Base-by-base conservation (phyloP, 305 asterid genomes). In the Solanum chacoense region DNA sequence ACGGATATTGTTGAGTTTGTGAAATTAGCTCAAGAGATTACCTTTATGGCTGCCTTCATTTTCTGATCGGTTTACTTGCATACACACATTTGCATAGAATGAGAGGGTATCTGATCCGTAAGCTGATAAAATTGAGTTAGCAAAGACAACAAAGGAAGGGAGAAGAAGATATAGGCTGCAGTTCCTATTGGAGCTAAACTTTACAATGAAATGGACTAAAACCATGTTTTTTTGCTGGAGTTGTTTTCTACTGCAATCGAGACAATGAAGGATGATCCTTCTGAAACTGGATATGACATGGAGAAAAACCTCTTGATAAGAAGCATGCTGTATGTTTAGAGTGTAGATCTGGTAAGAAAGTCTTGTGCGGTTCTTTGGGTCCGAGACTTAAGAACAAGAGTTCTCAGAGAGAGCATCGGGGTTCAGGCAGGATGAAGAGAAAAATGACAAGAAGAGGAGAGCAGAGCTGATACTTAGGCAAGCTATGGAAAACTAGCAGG, bases 21-120 rank as follows among this genome's bases (percentile, higher is more conserved):
- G 28, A 63, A 63, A 63, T 9, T 63, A 63, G 72, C 13, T 59
- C 69, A 20, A 59, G 69, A 59, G 69, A 59, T 59, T 65, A 40
- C 98, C 96, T 10, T 88, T 91, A 34, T 94, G 99, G 98, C 90
- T 96, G 92, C 98, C 98, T 69, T 96, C 99, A 29, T 94, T 97
- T 97, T 42, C 96, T 22, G 99, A 96, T 91, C 93, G 94, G 32
- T 98, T 94, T 92, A 94, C 98, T 2, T 94, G 94, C 90, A 69
- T 92, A 79, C 84, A 92, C 34, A 91, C 98, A 24, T 93, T 96
- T 14, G 94, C 95, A 38, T 97, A 98, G 98, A 97, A 97, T 24
- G 97, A 95, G 90, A 93, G 98, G 90, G 90, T 75, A 34, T 92
- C 95, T 11, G 96, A 94, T 89, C 95, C 94, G 37, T 94, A 96